phyloP scores from a whole-genome alignment of 371 early-diverging fungal species.

The Rhizomucor miehei region DNA sequence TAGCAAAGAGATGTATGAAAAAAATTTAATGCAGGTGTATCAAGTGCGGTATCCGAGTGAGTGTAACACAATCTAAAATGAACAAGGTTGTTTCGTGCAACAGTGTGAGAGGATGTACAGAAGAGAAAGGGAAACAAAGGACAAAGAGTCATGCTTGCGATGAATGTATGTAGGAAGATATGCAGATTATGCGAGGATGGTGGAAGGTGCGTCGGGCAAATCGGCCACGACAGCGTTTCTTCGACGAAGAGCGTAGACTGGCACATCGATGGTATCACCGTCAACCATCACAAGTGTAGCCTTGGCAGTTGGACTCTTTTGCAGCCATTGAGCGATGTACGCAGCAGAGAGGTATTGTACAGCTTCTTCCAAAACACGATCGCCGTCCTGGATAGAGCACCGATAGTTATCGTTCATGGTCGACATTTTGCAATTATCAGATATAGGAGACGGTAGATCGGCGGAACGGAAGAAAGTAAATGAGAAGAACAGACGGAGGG shows the following conservation, averaged over 20 bases:
- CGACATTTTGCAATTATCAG: conserved; percentile 1
- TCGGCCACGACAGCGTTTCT: conserved; percentile 47
- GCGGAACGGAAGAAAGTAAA: too few relatives aligned
- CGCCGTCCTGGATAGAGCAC: conserved; percentile 39
- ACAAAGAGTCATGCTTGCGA: too few relatives aligned
- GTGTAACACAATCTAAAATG: too few relatives aligned
- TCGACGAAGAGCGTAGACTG: conserved; percentile 39
- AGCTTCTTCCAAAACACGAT: conserved; percentile 28
- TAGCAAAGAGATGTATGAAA: too few relatives aligned
- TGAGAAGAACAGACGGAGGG: too few relatives aligned
- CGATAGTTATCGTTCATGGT: conserved; percentile 9
- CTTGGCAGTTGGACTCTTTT: conserved; percentile 35
- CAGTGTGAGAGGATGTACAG: too few relatives aligned
- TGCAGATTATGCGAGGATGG: conserved; percentile 11
- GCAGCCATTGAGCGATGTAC: conserved; percentile 38
- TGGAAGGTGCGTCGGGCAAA: conserved; percentile 37
- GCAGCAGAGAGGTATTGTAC: conserved; percentile 25
- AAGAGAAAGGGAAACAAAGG: too few relatives aligned
- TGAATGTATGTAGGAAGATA: too few relatives aligned
- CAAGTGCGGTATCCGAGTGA: too few relatives aligned
- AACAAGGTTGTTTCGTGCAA: too few relatives aligned
- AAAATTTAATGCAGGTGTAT: too few relatives aligned
- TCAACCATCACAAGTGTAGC: conserved; percentile 34
- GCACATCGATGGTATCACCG: conserved; percentile 32
- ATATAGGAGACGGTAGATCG: too few relatives aligned